These are phyloP conservation scores for Mortierella polycephala DNA, from an alignment of 371 early-diverging fungal genomes.

Conservation along the genomic window DNA sequence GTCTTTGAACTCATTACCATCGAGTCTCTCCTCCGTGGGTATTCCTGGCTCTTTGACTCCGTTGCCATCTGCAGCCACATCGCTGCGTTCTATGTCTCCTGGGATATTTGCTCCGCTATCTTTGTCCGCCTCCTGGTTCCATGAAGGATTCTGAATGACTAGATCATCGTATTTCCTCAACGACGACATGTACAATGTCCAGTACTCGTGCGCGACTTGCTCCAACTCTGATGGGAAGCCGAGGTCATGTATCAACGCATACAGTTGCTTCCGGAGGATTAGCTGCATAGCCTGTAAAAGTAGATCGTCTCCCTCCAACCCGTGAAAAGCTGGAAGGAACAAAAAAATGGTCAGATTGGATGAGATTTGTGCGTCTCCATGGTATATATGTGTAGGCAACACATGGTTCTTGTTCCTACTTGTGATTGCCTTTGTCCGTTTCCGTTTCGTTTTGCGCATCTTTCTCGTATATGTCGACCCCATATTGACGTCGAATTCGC, in stretches of 20 bases:
- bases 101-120: too few species aligned
- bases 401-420: not conserved
- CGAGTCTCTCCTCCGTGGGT: not conserved
- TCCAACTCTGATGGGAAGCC: conserved; percentile 35
- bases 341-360: not conserved
- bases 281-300: conserved; percentile 22
- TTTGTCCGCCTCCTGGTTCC: too few species aligned
- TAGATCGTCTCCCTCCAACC: conserved; percentile 9
- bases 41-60: not conserved
- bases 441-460: conserved; percentile 8
- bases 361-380: too few species aligned
- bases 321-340: conserved; percentile 16
- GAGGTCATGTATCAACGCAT: conserved; percentile 26
- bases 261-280: conserved; percentile 25
- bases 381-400: too few species aligned
- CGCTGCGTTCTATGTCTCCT: not conserved
- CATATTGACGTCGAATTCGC: conserved; percentile 16
- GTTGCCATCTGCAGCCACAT: not conserved
- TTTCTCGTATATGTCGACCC: conserved; percentile 5
- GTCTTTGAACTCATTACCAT: conserved; percentile 14
- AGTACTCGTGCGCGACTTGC: conserved; percentile 35
- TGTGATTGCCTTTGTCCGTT: not conserved
- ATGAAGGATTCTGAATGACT: too few species aligned
- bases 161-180: not conserved
- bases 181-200: conserved; percentile 18